These are phyloP conservation scores for Cymodocea nodosa DNA, from an alignment of 116 monocot genomes.

Conservation along the genomic window DNA sequence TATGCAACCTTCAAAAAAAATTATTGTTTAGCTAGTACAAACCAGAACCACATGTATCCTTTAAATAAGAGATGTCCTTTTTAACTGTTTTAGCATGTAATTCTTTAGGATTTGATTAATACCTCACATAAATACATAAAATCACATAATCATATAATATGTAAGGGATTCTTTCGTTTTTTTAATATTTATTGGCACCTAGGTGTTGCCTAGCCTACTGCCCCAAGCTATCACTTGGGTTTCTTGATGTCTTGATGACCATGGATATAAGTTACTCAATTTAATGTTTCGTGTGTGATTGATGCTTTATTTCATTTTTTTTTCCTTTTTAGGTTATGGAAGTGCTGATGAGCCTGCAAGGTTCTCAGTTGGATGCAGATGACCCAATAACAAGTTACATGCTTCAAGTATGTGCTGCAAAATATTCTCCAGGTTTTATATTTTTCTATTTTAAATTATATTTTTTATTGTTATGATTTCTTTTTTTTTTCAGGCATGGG, in stretches of 20 bases:
- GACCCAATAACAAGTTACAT: constrained; percentile 92
- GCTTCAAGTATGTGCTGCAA: constrained; percentile 49
- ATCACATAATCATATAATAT: too few relatives aligned
- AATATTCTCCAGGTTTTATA: neutral
- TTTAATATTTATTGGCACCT: too few relatives aligned
- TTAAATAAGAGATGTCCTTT: too few relatives aligned
- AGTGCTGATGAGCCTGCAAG: constrained; percentile 83
- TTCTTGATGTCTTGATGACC: neutral
- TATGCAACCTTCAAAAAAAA: too few relatives aligned
- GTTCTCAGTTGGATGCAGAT: constrained; percentile 80
- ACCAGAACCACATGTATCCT: too few relatives aligned
- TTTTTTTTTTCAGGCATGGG: constrained; percentile 62
- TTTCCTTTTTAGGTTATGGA: constrained; percentile 58
- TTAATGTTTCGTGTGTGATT: neutral
- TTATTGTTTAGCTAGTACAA: too few relatives aligned
- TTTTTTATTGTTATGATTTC: neutral
- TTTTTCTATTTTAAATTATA: neutral
- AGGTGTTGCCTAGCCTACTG: too few relatives aligned
- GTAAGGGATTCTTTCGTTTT: too few relatives aligned
- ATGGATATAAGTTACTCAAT: neutral
- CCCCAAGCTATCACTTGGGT: neutral
- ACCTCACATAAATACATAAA: too few relatives aligned
- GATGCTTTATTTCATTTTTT: neutral
- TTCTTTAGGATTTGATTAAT: too few relatives aligned
- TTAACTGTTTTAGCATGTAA: too few relatives aligned